Evolutionary conservation across 306 rosid species (phyloP), one percentile per base, ranked within the genome.

Genomic region (Prinsepia uniflora): DNA sequence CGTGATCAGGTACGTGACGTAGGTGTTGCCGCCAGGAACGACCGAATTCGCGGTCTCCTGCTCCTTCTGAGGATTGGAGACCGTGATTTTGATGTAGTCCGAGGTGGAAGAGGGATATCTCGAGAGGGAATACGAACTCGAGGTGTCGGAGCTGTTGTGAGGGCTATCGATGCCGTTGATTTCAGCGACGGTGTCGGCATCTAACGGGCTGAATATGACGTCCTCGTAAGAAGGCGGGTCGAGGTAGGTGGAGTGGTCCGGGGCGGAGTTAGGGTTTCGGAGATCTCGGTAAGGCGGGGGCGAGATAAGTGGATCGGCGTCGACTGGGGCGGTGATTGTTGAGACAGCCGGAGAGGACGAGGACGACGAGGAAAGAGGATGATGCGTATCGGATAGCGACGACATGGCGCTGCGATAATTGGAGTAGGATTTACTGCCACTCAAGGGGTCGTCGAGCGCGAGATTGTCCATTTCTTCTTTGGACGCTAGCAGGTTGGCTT

Each of bases 21-120:
- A 91, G 0, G 82, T 79, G 56, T 57, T 84, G 1, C 84, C 87
- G 4, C 99, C 96, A 2, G 96, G 95, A 44, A 94, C 97, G 0
- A 94, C 80, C 10, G 99, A 94, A 63, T 82, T 89, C 7, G 96
- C 52, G 7, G 73, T 64, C 49, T 91, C 97, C 70, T 87, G 96
- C 82, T 87, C 96, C 46, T 91, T 92, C 72, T 69, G 95, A 1
- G 99, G 99, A 79, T 89, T 90, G 48, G 96, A 83, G 6, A 94
- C 96, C 65, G 90, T 80, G 68, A 91, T 87, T 41, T 79, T 80
- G 8, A 91, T 59, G 72, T 72, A 80, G 0, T 89, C 95, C 44
- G 86, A 83, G n/a, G 78, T 74, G 24, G 88, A 77, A 10, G 88
- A 81, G 8, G 84, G 73, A 58, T 82, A 94, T 83, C 82, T 80